phyloP scores from a whole-genome alignment of 352 stramenopile species.

The Phytophthora uliginosa region DNA sequence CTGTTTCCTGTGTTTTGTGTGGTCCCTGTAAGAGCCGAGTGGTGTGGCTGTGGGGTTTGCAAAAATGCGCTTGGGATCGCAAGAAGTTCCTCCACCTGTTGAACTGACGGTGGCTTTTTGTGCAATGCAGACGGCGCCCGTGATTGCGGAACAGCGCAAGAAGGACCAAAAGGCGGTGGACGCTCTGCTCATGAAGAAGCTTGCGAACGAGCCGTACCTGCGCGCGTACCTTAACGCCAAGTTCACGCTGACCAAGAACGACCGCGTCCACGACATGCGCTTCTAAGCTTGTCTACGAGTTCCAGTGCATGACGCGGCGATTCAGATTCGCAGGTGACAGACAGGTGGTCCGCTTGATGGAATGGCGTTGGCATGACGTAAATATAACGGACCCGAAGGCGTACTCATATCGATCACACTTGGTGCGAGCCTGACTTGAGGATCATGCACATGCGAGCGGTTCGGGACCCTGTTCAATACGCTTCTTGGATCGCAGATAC shows the following conservation, averaged over 20 bases:
- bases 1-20: conserved; percentile 18
- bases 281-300: conserved; percentile 89
- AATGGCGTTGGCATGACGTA: conserved; percentile 21
- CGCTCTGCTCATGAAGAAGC: conserved; percentile 72
- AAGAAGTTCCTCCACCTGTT: conserved; percentile 45
- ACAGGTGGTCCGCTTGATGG: conserved; percentile 11
- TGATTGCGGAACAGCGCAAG: conserved; percentile 96
- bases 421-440: neutral
- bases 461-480: conserved; percentile 16
- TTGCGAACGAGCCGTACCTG: conserved; percentile 86
- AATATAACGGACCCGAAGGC: conserved; percentile 22
- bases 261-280: conserved; percentile 98
- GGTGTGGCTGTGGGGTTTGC: conserved; percentile 16
- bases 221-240: conserved; percentile 98
- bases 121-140: conserved; percentile 49
- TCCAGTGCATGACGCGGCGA: neutral
- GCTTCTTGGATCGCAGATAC: conserved; percentile 47
- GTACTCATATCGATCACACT: neutral
- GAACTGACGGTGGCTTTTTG: conserved; percentile 23
- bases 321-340: conserved; percentile 5
- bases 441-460: conserved; percentile 22
- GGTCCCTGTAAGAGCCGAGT: conserved; percentile 23
- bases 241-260: conserved; percentile 98
- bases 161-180: conserved; percentile 97
- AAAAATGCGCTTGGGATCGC: conserved; percentile 79